Conservation (phyloP, 139 green algal genomes). For the Haematococcus lacustris region DNA sequence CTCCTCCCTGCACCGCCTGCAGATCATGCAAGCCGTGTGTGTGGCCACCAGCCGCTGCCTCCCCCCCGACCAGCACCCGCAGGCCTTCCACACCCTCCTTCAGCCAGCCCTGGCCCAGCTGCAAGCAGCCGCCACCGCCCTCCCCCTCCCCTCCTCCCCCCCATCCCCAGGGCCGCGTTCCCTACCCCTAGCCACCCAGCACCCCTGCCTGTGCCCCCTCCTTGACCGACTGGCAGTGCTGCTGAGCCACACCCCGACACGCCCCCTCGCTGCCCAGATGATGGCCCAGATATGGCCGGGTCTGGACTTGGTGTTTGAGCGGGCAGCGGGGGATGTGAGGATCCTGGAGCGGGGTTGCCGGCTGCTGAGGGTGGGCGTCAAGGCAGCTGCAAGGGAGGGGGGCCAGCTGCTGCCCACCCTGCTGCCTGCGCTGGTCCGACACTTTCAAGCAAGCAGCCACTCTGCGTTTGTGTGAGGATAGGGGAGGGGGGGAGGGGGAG, state of each 20-base stretch:
- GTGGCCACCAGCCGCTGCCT: slow-evolving; percentile 9
- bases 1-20: neutral
- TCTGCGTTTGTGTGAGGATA: slow-evolving; percentile 54
- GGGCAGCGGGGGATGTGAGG: slow-evolving; percentile 9
- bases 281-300: slow-evolving; percentile 31
- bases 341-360: slow-evolving; percentile 38
- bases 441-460: slow-evolving; percentile 53
- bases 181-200: neutral
- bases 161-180: neutral
- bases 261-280: neutral
- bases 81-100: slow-evolving; percentile 38
- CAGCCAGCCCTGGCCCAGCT: slow-evolving; percentile 42
- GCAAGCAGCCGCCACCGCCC: slow-evolving; percentile 2
- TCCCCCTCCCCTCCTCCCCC: neutral
- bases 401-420: slow-evolving; percentile 45
- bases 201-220: slow-evolving; percentile 27
- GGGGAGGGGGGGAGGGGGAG: slow-evolving; percentile 17
- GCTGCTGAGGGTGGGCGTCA: slow-evolving; percentile 52
- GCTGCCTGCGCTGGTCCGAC: slow-evolving; percentile 42
- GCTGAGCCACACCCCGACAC: slow-evolving; percentile 18
- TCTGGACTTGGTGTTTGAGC: slow-evolving; percentile 30
- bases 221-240: slow-evolving; percentile 43
- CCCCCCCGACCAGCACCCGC: slow-evolving; percentile 24
- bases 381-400: slow-evolving; percentile 35
- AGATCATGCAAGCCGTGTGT: slow-evolving; percentile 16